A percentile compares a stretch with the other conserved stretches of the same genome.
Evolutionary conservation across 352 stramenopile genomes (phyloP).

Genomic region (Plasmopara halstedii): DNA sequence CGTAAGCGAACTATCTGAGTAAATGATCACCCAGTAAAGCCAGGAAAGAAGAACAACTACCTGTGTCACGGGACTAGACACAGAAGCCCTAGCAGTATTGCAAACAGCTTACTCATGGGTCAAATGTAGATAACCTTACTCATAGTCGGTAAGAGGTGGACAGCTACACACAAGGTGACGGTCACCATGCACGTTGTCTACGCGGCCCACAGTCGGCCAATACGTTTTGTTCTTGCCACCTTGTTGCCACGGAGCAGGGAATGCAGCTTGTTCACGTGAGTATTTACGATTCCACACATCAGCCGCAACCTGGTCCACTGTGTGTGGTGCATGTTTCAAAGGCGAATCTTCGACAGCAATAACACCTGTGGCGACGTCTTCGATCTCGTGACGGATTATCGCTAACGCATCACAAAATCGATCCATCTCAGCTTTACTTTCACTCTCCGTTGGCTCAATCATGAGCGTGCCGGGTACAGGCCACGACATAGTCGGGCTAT

Average conservation of each 20-base stretch:
- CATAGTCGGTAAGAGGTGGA: constrained; percentile 93
- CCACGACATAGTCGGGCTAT: constrained; percentile 99
- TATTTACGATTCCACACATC: constrained; percentile 94
- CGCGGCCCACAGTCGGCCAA: constrained; percentile 94
- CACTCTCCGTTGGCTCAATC: constrained; percentile 98
- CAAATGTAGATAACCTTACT: too few species aligned
- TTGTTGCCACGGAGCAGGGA: constrained; percentile 93
- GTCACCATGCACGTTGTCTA: constrained; percentile 99
- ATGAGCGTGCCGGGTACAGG: constrained; percentile 98
- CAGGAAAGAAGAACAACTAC: too few species aligned
- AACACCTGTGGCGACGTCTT: constrained; percentile 91
- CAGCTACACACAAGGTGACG: constrained; percentile 98
- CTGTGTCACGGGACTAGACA: too few species aligned
- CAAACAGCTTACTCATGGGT: too few species aligned
- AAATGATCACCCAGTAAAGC: too few species aligned
- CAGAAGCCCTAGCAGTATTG: too few species aligned
- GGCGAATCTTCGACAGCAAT: constrained; percentile 89
- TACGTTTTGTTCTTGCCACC: constrained; percentile 93
- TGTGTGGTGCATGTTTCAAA: constrained; percentile 97
- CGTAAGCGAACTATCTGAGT: too few species aligned
- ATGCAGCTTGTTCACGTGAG: constrained; percentile 89
- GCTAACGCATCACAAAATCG: constrained; percentile 96
- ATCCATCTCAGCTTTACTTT: constrained; percentile 97
- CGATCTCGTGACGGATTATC: constrained; percentile 96
- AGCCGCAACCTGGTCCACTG: constrained; percentile 89